Base-by-base conservation (phyloP, 2,329 filamentous ascomycete genomes). In the Acrodontium crateriforme region DNA sequence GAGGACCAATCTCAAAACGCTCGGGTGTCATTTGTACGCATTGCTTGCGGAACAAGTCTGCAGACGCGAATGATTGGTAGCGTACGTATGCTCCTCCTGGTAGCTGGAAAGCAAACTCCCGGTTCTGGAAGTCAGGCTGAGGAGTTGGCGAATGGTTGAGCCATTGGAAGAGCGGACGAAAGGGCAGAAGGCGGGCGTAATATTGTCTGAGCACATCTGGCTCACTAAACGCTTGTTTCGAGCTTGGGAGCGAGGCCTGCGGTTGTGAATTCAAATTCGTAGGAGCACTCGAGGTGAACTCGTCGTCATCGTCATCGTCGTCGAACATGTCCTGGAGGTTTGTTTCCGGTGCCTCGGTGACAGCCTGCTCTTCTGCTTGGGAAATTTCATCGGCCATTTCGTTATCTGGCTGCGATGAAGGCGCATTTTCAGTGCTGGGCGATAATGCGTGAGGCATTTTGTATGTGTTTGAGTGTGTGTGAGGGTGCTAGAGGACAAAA, bases 1-100 rank as follows among this genome's bases (percentile, higher is more conserved):
- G 79, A n/a, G 89, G 89, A 1, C 89, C 89, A 45, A 98, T 95
- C 63, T 98, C 89, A 61, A 98, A 95, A 56, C 89, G 83, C 2
- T 81, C 80, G 3, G 89, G 89, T 47, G 91, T 82, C 41, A 87
- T 71, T 24, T 76, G 74, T 4, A 98, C 65, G 30, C 94, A 82
- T 44, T 94, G 84, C 56, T 93, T 94, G 18, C 85, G 82, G 22
- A 98, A 71, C 53, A 74, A 55, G 43, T 82, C 77, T 32, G 71
- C 67, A 5, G 72, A 74, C 9, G 69, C 59, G 42, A 78, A 82
- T 16, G 75, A 84, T 53, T 93, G 83, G 53, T 95, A 98, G 50
- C 89, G 78, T 16, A 93, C 67, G 54, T 94, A 93, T 21, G 79
- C 80, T 42, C 93, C 85, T 49, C 85, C 91, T 34, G 78, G 76